A percentile compares a stretch with the other conserved stretches of the same genome.
Evolutionary conservation across 163 green algal genomes (phyloP).

Genomic region (Scenedesmus sp.): DNA sequence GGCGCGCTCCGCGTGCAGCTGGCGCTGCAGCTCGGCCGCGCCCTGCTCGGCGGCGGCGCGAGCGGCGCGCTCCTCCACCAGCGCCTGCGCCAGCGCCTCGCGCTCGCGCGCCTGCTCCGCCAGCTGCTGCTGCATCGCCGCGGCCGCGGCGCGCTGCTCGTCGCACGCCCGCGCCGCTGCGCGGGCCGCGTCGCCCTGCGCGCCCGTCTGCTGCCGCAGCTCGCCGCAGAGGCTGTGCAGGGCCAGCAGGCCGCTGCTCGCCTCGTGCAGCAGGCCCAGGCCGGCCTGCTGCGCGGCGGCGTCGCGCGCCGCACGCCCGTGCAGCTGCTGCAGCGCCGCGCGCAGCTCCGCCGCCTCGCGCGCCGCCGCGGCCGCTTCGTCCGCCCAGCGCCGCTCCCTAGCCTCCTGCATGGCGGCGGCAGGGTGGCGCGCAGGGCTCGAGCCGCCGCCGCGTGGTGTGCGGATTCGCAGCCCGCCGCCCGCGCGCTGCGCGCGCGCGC

Average conservation of each 20-base stretch:
- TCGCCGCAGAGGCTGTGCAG: background rate
- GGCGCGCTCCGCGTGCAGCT: background rate
- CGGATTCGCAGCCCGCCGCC: background rate
- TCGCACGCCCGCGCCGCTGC: background rate
- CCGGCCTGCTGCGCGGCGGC: background rate
- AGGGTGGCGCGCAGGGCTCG: background rate
- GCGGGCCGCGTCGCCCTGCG: slow-evolving; percentile 8
- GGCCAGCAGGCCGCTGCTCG: background rate
- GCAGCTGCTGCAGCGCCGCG: background rate
- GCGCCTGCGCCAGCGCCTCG: background rate
- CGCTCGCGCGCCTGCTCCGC: background rate
- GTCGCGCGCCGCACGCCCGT: no score
- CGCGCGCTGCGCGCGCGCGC: background rate
- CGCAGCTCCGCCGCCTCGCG: background rate
- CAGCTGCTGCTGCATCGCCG: slow-evolving; percentile 1
- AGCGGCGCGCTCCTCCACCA: background rate
- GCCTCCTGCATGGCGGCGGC: background rate
- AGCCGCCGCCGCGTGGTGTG: background rate
- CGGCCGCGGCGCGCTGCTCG: background rate
- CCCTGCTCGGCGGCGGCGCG: background rate
- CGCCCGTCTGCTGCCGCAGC: slow-evolving; percentile 11
- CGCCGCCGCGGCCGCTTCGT: background rate
- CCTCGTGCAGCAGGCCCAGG: background rate
- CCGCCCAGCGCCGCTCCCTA: background rate
- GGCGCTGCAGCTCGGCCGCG: slow-evolving; percentile 1